phyloP scores from a whole-genome alignment of 495 filamentous ascomycete species.

The Haplographium delicatum region DNA sequence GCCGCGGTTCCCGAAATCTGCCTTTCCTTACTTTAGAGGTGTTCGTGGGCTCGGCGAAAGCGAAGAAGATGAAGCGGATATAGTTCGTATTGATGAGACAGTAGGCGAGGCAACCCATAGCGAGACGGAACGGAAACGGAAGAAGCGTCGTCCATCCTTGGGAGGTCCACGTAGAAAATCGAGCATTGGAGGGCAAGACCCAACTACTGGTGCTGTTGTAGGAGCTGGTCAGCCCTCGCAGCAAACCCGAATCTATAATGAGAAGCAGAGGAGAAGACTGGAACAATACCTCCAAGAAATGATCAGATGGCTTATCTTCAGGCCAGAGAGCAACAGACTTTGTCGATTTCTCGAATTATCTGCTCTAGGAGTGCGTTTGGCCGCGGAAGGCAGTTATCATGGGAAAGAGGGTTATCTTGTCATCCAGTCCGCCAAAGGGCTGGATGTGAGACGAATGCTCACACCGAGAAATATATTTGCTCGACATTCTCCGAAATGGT shows the following conservation, averaged over 20 bases:
- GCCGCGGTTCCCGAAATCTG: slow-evolving; percentile 81
- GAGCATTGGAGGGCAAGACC: slow-evolving; percentile 39
- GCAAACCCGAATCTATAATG: slow-evolving; percentile 30
- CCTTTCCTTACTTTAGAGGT: slow-evolving; percentile 86
- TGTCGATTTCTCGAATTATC: slow-evolving; percentile 97
- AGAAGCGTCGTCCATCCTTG: slow-evolving; percentile 62
- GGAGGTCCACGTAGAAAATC: slow-evolving; percentile 49
- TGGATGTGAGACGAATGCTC: slow-evolving; percentile 80
- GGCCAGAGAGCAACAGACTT: slow-evolving; percentile 88
- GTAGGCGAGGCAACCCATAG: slow-evolving; percentile 44
- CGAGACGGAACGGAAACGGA: slow-evolving; percentile 35
- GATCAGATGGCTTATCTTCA: slow-evolving; percentile 92
- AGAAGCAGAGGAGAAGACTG: slow-evolving; percentile 75
- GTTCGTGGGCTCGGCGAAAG: slow-evolving; percentile 75
- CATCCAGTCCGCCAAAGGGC: slow-evolving; percentile 84
- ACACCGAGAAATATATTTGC: slow-evolving; percentile 69
- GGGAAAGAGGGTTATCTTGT: slow-evolving; percentile 95
- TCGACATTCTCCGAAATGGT: slow-evolving; percentile 91
- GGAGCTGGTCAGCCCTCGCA: slow-evolving; percentile 35
- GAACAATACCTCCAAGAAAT: slow-evolving; percentile 92
- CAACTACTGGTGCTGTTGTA: slow-evolving; percentile 23
- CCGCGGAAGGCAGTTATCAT: slow-evolving; percentile 93
- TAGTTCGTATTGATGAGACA: slow-evolving; percentile 38
- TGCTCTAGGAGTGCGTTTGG: slow-evolving; percentile 88
- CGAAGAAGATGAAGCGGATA: slow-evolving; percentile 68